These are phyloP conservation scores for Pseudomassariella vexata DNA, from an alignment of 2,329 filamentous ascomycete genomes.

Conservation along the genomic window DNA sequence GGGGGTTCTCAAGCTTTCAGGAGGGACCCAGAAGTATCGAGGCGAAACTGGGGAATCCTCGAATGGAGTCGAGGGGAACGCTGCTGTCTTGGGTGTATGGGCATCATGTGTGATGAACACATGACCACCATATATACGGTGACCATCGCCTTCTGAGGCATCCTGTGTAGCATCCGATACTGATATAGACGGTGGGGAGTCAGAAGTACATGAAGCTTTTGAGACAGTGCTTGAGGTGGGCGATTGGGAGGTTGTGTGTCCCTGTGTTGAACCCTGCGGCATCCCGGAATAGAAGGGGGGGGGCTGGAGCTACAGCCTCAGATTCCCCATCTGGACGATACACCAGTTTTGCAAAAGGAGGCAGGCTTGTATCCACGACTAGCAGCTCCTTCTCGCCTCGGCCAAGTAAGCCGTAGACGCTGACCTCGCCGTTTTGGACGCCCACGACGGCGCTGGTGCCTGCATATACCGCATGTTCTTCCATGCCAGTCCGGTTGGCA, in stretches of 20 bases:
- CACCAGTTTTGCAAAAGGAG: conserved; percentile 40
- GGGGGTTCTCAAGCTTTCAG: not conserved
- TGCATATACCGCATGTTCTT: conserved; percentile 62
- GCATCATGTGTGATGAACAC: conserved; percentile 3
- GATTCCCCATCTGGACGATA: conserved; percentile 20
- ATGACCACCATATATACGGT: conserved; percentile 1
- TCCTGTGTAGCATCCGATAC: not conserved
- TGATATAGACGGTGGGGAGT: not conserved
- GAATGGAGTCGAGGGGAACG: not conserved
- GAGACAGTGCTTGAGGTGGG: not conserved
- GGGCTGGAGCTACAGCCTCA: not conserved
- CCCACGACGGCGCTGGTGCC: conserved; percentile 69
- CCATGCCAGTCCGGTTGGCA: conserved; percentile 64
- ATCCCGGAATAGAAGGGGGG: no score
- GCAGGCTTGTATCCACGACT: conserved; percentile 55
- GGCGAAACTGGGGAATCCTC: conserved; percentile 6
- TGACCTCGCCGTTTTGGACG: conserved; percentile 59
- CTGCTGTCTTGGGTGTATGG: not conserved
- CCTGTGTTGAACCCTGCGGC: no score
- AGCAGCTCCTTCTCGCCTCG: conserved; percentile 65
- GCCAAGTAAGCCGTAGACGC: conserved; percentile 63
- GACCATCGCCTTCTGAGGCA: not conserved
- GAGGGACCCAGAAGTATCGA: conserved; percentile 5
- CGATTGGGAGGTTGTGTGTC: not conserved
- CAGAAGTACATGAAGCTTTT: not conserved